These are phyloP conservation scores for Solanum lycopersicoides DNA, from an alignment of 257 asterid species.

Conservation along the genomic window DNA sequence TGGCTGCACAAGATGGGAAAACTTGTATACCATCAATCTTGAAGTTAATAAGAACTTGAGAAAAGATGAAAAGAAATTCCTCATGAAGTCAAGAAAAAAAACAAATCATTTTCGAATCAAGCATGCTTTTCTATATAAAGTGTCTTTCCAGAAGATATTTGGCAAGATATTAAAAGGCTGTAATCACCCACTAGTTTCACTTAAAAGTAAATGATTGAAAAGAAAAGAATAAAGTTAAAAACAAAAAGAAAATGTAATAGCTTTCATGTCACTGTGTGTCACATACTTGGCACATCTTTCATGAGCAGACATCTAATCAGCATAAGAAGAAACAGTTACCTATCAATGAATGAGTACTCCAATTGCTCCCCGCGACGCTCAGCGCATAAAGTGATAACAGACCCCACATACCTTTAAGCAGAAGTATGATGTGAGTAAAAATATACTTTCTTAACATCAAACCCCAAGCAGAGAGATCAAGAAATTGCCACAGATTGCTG, in stretches of 20 bases:
- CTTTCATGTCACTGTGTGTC: background rate
- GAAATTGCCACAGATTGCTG: background rate
- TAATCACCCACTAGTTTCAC: background rate
- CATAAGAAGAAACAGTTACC: conserved; percentile 31
- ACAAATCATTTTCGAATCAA: background rate
- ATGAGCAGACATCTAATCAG: background rate
- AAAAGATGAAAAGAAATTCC: background rate
- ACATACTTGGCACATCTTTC: background rate
- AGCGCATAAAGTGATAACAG: conserved; percentile 86
- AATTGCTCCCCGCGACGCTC: conserved; percentile 93
- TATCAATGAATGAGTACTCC: conserved; percentile 95
- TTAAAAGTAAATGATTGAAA: background rate
- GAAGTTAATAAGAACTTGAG: background rate
- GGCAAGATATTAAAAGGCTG: background rate
- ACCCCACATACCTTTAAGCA: conserved; percentile 72
- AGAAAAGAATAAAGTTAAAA: background rate
- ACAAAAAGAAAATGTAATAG: background rate
- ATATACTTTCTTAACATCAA: conserved; percentile 1
- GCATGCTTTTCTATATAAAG: background rate
- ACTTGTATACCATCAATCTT: conserved; percentile 3
- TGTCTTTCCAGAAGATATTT: background rate
- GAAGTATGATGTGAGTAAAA: conserved; percentile 9
- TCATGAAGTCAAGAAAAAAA: background rate
- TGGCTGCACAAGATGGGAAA: conserved; percentile 46
- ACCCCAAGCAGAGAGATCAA: background rate